Conservation (phyloP, 352 stramenopile genomes). For the Pythium aristosporum region DNA sequence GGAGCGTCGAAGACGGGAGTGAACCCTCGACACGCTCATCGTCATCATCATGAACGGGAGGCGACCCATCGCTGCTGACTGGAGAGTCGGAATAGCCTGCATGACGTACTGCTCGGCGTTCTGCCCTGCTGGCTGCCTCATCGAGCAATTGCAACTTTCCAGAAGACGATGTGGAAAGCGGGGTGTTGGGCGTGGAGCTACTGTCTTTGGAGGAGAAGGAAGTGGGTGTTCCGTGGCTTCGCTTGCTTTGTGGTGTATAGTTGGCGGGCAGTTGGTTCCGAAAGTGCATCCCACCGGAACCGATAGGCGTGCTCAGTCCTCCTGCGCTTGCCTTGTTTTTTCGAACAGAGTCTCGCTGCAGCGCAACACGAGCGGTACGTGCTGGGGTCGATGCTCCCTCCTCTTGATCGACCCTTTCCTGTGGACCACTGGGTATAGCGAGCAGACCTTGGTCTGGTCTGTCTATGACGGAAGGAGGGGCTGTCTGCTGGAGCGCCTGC, state of each 20-base stretch:
- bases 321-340: constrained; percentile 27
- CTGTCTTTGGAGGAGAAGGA: constrained; percentile 28
- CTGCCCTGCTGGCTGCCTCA: constrained; percentile 8
- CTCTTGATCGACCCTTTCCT: neutral
- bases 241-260: constrained; percentile 44
- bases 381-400: neutral
- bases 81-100: neutral
- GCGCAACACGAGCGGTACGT: neutral
- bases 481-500: constrained; percentile 18
- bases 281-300: constrained; percentile 65
- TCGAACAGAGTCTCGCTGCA: constrained; percentile 17
- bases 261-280: constrained; percentile 68
- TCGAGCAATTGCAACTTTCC: constrained; percentile 22
- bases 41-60: constrained; percentile 6
- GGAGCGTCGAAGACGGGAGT: neutral
- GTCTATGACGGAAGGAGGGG: neutral
- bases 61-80: constrained; percentile 14
- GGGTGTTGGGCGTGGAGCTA: constrained; percentile 15
- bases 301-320: constrained; percentile 20
- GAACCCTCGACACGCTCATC: constrained; percentile 8
- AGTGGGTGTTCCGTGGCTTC: constrained; percentile 13
- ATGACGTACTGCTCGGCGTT: neutral
- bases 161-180: constrained; percentile 26
- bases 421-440: neutral
- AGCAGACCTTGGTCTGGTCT: neutral